Base-by-base conservation (phyloP, 768 basidiomycete genomes). In the Candolleomyces eurysporus region DNA sequence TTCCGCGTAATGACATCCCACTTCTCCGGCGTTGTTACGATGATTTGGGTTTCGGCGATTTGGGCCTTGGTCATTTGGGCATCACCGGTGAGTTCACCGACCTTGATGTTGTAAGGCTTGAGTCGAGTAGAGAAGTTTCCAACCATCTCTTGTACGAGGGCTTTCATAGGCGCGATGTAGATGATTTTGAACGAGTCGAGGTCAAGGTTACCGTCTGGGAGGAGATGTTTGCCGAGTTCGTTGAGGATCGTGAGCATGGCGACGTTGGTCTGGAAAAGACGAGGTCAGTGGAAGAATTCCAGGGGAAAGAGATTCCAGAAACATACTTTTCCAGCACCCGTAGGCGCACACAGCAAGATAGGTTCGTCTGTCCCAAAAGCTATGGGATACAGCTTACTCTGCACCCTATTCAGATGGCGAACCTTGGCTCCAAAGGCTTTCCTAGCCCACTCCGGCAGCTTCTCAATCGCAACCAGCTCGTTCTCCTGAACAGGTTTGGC, bases 1-100 rank as follows among this genome's bases (percentile, higher is more conserved):
- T 99, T 99, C 67, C 97, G 90, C 5, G 96, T 98, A 72, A 99
- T 96, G 69, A 99, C 97, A 67, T 99, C 96, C 94, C 94, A 99
- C 73, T 99, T 98, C 77, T 99, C 97, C 0, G 96, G 97, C 0
- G 97, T 98, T 0, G 96, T 97, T 64, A 98, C 95, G 73, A 98
- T 98, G 69, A 99, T 93, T 71, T 98, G 96, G 0, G 96, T 97
- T 69, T 96, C 95, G 9, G 94, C 77, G 58, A 98, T 98, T 73
- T 98, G 96, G 63, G 92, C 89, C 73, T 98, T 99, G 58, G 96
- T 99, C 85, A 98, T 92, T 80, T 98, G 96, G 30, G 93, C 85
- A 73, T 99, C 97, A 26, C 97, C 97, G 0, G 97, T 99, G 59
- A 99, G 82, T 73, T 99, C 97, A 31, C 92, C 93, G 51, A 99